Evolutionary conservation across 164 flowering plant species (phyloP), one percentile per base, ranked within the genome.

Genomic region (Euptelea pleiosperma): DNA sequence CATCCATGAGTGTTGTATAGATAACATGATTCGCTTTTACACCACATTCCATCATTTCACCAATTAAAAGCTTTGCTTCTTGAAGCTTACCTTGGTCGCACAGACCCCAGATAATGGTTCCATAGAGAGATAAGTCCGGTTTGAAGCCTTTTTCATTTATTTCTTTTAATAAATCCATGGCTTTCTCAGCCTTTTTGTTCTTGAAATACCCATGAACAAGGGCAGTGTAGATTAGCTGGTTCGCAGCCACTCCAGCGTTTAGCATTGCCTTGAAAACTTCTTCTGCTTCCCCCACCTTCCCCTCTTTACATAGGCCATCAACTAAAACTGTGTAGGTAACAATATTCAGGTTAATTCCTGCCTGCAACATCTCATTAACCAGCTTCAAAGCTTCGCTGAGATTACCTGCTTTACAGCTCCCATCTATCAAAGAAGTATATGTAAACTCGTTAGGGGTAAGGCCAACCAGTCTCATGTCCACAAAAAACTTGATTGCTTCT

Each of bases 341-440:
- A 57, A 88, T 44, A 52, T 84, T 91, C 64, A 78, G 60, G 28
- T 63, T 51, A 31, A 79, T 28, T 47, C 82, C 86, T 10, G 68
- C 72, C 52, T 67, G 78, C 41, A 73, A 52, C 93, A 91, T 86
- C 73, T 86, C 96, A 29, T 79, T 70, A 22, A 77, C 67, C 59
- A 88, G 58, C 66, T 77, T 75, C 64, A 77, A 43, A 16, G 96
- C 93, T 50, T 81, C 86, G 54, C 19, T 55, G 24, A 77, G 51
- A 64, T 83, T 70, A 46, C 97, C 87, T 6, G 56, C 65, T 74
- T 86, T 91, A 73, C 74, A 87, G 48, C 77, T 74, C 4, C 87
- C 93, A 75, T 91, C 95, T 58, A 87, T 78, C 57, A 90, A 57
- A 58, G 87, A 81, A 62, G 87, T 87, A 68, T 76, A 87, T 7